Evolutionary conservation across 352 stramenopile genomes (phyloP), one percentile per base, ranked within the genome.

Genomic region (Pythium folliculosum): DNA sequence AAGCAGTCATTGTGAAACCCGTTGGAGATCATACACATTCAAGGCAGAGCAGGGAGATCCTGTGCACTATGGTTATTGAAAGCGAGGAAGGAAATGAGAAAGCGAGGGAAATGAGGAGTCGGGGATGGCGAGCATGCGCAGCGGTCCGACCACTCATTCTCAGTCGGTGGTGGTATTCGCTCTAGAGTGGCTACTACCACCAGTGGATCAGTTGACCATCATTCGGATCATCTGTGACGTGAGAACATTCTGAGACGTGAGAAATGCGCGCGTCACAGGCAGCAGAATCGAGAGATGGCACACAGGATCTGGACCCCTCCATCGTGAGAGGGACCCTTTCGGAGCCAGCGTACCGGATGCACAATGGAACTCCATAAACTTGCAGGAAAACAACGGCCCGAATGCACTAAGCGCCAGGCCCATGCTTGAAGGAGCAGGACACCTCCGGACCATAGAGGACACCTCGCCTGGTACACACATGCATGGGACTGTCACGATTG

Each of bases 1-100:
- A 71, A 65, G 56, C 48, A 65, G 52, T 71, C 64, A 71, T 71
- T 65, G 64, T 71, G 64, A 71, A 62, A 71, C 43, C 56, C 44
- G 7, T 32, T 48, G 14, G 25, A 53, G 17, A n/a, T 35, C n/a
- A 58, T 53, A 19, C 16, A 50, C 6, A n/a, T n/a, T n/a, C n/a
- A n/a, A n/a, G n/a, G n/a, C n/a, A n/a, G n/a, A n/a, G n/a, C n/a
- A n/a, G n/a, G n/a, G n/a, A n/a, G n/a, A n/a, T n/a, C n/a, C n/a
- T n/a, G n/a, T n/a, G n/a, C n/a, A n/a, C n/a, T n/a, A n/a, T n/a
- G n/a, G n/a, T 25, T 8, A 12, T 2, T 10, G 8, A 35, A 5
- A 45, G 37, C 25, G 27, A 66, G 17, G 5, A 6, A 9, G 5
- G 13, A 60, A 50, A 50, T 50, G 44, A 50, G 44, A 19, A 50